Conservation (phyloP, 129 eudicot species). For the Flaveria bidentis region DNA sequence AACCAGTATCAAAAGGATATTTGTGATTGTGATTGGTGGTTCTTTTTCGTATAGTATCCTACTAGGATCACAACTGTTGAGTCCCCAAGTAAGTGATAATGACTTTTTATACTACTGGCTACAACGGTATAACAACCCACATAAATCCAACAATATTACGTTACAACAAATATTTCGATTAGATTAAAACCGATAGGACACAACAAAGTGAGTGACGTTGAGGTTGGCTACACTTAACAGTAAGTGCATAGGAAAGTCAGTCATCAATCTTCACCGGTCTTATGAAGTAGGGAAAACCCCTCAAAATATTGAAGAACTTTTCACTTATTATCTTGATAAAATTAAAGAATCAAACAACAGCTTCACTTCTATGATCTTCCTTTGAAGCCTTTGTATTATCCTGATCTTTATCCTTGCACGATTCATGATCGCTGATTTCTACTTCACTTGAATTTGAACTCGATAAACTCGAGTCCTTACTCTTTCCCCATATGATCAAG, state of each 20-base stretch:
- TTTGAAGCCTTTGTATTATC: constrained; percentile 17
- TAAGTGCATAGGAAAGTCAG: constrained; percentile 5
- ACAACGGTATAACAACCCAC: no score
- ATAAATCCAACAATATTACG: no score
- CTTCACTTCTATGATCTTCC: constrained; percentile 28
- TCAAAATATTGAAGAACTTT: constrained; percentile 16
- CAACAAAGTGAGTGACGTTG: not conserved
- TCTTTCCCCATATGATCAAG: constrained; percentile 60
- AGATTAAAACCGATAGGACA: not conserved
- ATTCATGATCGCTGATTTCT: constrained; percentile 24
- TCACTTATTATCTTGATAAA: constrained; percentile 24
- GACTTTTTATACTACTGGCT: no score
- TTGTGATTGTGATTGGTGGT: no score
- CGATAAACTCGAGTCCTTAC: constrained; percentile 47
- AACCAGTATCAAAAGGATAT: no score
- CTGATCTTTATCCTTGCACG: constrained; percentile 2
- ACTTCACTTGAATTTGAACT: constrained; percentile 26
- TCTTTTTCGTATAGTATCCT: no score
- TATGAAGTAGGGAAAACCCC: not conserved
- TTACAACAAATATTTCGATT: not conserved
- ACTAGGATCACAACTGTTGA: no score
- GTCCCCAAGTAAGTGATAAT: no score
- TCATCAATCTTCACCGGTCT: constrained; percentile 17
- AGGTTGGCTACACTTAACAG: not conserved
- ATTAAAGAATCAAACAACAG: constrained; percentile 30